These are phyloP conservation scores for Rhodomyrtus psidioides DNA, from an alignment of 441 rosid genomes.

Conservation along the genomic window DNA sequence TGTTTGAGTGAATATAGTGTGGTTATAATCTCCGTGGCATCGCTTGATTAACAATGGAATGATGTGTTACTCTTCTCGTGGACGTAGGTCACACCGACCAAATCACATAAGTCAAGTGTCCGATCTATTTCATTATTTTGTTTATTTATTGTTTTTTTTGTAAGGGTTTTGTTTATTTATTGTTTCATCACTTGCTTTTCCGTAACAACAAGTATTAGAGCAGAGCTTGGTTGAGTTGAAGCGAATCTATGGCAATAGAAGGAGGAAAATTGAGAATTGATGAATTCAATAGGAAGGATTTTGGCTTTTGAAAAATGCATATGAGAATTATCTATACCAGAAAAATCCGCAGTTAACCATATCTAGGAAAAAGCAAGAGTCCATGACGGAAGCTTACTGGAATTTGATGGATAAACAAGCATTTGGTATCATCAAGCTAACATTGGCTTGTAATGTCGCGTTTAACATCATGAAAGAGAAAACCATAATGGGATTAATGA, in stretches of 20 bases:
- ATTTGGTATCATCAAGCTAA: too few relatives aligned
- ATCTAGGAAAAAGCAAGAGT: neutral
- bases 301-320: neutral
- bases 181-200: neutral
- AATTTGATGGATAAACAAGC: neutral
- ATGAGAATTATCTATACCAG: too few relatives aligned
- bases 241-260: neutral
- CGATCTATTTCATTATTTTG: too few relatives aligned
- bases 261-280: neutral
- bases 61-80: neutral
- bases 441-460: neutral
- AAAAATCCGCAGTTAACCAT: neutral
- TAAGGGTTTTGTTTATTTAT: too few relatives aligned
- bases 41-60: too few relatives aligned
- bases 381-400: neutral
- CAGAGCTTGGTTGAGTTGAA: neutral
- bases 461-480: neutral
- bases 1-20: neutral
- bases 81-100: neutral
- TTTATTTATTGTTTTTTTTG: neutral
- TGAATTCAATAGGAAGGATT: too few relatives aligned
- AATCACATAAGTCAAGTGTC: too few relatives aligned
- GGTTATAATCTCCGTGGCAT: too few relatives aligned
- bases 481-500: too few relatives aligned
- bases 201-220: too few relatives aligned